Evolutionary conservation across 164 flowering plant species (phyloP).

Genomic region (Umbellularia californica): DNA sequence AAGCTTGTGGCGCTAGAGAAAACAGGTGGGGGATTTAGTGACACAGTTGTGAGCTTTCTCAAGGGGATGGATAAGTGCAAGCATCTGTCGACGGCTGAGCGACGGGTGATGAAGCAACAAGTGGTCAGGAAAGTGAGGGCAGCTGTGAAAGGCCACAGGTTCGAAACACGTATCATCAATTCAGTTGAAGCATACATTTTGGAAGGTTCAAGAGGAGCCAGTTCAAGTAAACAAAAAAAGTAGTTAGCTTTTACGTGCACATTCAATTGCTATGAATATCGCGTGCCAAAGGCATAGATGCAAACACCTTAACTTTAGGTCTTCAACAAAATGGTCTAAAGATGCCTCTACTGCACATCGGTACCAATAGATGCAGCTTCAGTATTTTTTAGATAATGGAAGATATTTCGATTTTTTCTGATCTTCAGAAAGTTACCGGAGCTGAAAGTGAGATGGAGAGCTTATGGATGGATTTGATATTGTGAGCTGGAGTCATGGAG

Average conservation of each 20-base stretch:
- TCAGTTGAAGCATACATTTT: conserved; percentile 32
- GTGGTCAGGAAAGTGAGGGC: conserved; percentile 34
- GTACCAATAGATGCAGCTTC: background rate
- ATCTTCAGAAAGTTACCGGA: background rate
- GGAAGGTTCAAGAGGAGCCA: conserved; percentile 35
- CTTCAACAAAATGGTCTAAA: too few relatives aligned
- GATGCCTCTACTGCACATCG: too few relatives aligned
- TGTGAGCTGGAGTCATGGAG: too few relatives aligned
- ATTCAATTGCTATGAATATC: background rate
- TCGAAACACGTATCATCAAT: conserved; percentile 31
- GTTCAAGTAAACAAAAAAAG: conserved; percentile 23
- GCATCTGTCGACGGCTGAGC: conserved; percentile 37
- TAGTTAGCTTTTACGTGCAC: background rate
- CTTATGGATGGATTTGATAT: background rate
- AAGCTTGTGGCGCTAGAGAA: conserved; percentile 36
- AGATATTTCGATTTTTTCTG: background rate
- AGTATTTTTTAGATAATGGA: background rate
- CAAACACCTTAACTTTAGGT: too few relatives aligned
- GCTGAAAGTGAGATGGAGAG: background rate
- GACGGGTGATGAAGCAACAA: conserved; percentile 43
- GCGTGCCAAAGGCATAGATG: background rate
- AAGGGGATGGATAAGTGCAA: conserved; percentile 44
- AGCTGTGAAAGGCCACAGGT: conserved; percentile 34
- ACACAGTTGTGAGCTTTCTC: conserved; percentile 25
- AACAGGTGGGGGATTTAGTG: conserved; percentile 26